Evolutionary conservation across 306 rosid genomes (phyloP), one percentile per base, ranked within the genome.

Genomic region (Vachellia pachyceras): DNA sequence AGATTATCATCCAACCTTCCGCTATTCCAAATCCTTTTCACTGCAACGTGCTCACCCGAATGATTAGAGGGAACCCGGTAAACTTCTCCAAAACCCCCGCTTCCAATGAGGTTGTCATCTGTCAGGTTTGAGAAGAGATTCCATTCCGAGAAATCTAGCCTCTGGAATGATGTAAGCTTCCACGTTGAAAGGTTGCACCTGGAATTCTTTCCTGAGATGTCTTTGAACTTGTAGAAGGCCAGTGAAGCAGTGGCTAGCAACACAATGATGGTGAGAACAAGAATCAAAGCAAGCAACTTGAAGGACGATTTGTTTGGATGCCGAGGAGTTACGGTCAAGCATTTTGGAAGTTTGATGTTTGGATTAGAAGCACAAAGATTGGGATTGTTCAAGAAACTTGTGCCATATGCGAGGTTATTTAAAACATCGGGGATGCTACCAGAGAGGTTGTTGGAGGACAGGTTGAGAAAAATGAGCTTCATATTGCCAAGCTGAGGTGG

Each of bases 31-130:
- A 95, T 89, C 84, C 80, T 86, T 75, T 95, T 95, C 70, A 93
- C 99, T 0, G 97, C 98, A 70, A 95, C 90, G 50, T 77, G 85
- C 36, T 87, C 88, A 3, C 86, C 92, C 0, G 86, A 84, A 46
- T 76, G 77, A 66, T 84, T 76, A 0, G 91, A 85, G 68, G 91
- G 72, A 35, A 95, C 47, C 58, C 92, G 80, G 82, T 93, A 91
- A 69, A 95, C 99, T 65, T 87, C 82, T 37, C 98, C 99, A 4
- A 97, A 91, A 0, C 99, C 99, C 55, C 99, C 99, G 58, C 87
- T 87, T 73, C 98, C 99, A 25, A 95, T 88, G 20, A 93, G 90
- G 85, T 95, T 91, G 20, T 37, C 70, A 17, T 92, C 99, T 10
- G 88, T 93, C 85, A 93, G 79, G 69, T 83, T 78, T 1, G 88